phyloP scores from a whole-genome alignment of 495 filamentous ascomycete genomes.

The Trichoderma parareesei region DNA sequence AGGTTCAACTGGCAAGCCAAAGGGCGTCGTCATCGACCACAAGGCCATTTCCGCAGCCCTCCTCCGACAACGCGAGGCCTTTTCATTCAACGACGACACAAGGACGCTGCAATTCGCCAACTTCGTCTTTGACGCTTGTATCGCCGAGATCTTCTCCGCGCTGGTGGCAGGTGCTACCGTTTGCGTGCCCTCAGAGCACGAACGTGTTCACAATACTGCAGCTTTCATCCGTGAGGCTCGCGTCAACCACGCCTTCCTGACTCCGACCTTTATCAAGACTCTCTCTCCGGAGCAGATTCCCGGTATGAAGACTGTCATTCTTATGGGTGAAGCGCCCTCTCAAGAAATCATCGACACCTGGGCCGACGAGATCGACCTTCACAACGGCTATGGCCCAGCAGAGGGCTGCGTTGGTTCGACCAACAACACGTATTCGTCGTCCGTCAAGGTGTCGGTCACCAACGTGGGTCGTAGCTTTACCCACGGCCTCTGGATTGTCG shows the following conservation, averaged over 20 bases:
- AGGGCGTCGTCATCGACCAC: slow-evolving; percentile 39
- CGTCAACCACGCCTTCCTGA: slow-evolving; percentile 43
- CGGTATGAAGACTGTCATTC: slow-evolving; percentile 26
- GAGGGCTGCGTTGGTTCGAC: slow-evolving; percentile 33
- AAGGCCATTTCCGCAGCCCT: slow-evolving; percentile 26
- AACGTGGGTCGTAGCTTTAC: slow-evolving; percentile 19
- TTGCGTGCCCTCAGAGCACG: slow-evolving; percentile 23
- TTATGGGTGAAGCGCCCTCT: slow-evolving; percentile 26
- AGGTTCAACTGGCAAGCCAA: slow-evolving; percentile 52
- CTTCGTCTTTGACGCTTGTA: slow-evolving; percentile 48
- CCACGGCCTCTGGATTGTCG: slow-evolving; percentile 40
- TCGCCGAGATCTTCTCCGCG: slow-evolving; percentile 45
- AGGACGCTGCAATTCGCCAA: slow-evolving; percentile 47
- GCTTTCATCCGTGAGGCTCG: slow-evolving; percentile 28
- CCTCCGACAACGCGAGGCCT: slow-evolving; percentile 21
- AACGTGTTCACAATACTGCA: slow-evolving; percentile 15
- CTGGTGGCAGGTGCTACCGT: slow-evolving; percentile 36
- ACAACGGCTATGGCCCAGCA: slow-evolving; percentile 30
- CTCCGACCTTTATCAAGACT: slow-evolving; percentile 39
- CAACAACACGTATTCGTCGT: not conserved
- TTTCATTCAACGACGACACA: slow-evolving; percentile 23
- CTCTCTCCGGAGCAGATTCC: slow-evolving; percentile 34
- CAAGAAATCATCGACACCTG: slow-evolving; percentile 17
- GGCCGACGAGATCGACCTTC: slow-evolving; percentile 12
- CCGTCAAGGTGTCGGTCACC: slow-evolving; percentile 13